phyloP scores from a whole-genome alignment of 768 basidiomycete species.

The Lepiota venenata region DNA sequence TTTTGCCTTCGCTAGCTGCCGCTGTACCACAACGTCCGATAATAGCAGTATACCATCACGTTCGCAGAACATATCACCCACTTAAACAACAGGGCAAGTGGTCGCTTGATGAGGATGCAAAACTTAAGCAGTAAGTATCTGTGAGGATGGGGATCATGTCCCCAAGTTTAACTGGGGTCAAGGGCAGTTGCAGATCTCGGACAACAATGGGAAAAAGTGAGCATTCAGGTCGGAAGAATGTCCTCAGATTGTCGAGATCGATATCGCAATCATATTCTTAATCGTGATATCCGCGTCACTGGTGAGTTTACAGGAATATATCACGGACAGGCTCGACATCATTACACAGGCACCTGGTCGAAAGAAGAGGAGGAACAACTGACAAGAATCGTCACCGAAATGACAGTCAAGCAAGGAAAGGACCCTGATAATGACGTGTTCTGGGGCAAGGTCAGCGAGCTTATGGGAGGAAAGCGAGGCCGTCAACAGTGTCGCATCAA shows the following conservation, averaged over 20 bases:
- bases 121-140: slow-evolving; percentile 54
- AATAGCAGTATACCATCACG: slow-evolving; percentile 80
- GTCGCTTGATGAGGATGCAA: slow-evolving; percentile 60
- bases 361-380: slow-evolving; percentile 76
- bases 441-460: slow-evolving; percentile 74
- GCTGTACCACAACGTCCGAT: slow-evolving; percentile 76
- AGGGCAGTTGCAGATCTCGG: slow-evolving; percentile 72
- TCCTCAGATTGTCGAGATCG: slow-evolving; percentile 82
- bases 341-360: slow-evolving; percentile 60
- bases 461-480: slow-evolving; percentile 73
- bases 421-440: slow-evolving; percentile 77
- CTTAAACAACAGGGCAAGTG: slow-evolving; percentile 68
- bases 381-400: slow-evolving; percentile 68
- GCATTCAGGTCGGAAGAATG: slow-evolving; percentile 66
- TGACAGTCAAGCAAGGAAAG: slow-evolving; percentile 71
- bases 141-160: background rate
- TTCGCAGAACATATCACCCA: slow-evolving; percentile 69
- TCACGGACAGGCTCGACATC: background rate
- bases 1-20: slow-evolving; percentile 41
- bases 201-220: slow-evolving; percentile 80
- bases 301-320: slow-evolving; percentile 33
- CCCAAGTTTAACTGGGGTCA: background rate
- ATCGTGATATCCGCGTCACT: slow-evolving; percentile 56
- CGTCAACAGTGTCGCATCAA: slow-evolving; percentile 87
- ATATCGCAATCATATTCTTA: slow-evolving; percentile 78